Evolutionary conservation across 768 basidiomycete genomes (phyloP).

Genomic region (Guyanaporus albipodus): DNA sequence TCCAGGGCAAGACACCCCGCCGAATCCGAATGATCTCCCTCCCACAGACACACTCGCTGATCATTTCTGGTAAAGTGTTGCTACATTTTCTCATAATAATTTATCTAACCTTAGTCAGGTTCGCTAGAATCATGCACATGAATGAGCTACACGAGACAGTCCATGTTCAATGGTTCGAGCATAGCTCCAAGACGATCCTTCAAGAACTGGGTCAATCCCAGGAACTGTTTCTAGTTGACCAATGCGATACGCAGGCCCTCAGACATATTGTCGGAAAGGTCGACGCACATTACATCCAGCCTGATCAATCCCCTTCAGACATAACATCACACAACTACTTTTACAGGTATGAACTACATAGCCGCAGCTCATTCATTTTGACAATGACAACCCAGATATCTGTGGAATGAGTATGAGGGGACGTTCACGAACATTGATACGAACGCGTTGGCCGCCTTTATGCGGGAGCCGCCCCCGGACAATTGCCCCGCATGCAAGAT

Average conservation of each 20-base stretch:
- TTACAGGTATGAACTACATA: slow-evolving; percentile 44
- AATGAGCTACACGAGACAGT: slow-evolving; percentile 38
- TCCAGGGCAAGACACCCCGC: slow-evolving; percentile 35
- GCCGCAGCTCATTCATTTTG: neutral
- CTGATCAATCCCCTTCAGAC: slow-evolving; percentile 23
- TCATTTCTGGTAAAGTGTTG: slow-evolving; percentile 56
- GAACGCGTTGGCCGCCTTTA: slow-evolving; percentile 13
- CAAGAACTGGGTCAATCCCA: slow-evolving; percentile 56
- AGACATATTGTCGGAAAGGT: slow-evolving; percentile 47
- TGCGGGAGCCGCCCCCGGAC: slow-evolving; percentile 35
- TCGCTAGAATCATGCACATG: slow-evolving; percentile 60
- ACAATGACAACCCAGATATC: slow-evolving; percentile 37
- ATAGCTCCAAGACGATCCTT: slow-evolving; percentile 59
- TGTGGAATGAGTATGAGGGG: slow-evolving; percentile 44
- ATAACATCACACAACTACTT: slow-evolving; percentile 44
- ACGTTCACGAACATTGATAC: slow-evolving; percentile 43
- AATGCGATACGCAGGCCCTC: slow-evolving; percentile 46
- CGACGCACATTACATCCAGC: slow-evolving; percentile 35
- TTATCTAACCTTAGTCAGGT: slow-evolving; percentile 42
- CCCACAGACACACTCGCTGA: slow-evolving; percentile 42
- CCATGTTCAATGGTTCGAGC: slow-evolving; percentile 76
- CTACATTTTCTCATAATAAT: neutral
- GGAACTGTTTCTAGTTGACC: slow-evolving; percentile 59
- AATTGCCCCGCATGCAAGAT: slow-evolving; percentile 53
- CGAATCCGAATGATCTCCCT: slow-evolving; percentile 35